Base-by-base conservation (phyloP, 495 filamentous ascomycete species). In the Xylaria intraflava region DNA sequence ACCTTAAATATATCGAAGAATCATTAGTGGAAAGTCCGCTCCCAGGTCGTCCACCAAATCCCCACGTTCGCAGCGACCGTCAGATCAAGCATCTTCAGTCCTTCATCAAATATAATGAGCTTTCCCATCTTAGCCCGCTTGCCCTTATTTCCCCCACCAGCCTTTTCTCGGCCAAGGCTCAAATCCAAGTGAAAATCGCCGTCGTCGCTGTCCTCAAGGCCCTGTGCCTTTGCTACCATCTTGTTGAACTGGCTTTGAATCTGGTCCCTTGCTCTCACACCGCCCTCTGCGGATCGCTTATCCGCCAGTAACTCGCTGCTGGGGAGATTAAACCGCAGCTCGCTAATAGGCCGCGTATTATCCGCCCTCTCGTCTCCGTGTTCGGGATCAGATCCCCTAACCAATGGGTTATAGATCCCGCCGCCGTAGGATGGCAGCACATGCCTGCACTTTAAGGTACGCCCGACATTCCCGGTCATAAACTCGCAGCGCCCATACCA, bases 21-120 rank as follows among this genome's bases (percentile, higher is more conserved):
- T 12, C 6, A 10, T 35, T 19, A 38, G 3, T 38, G 35, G 43
- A 48, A 49, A 23, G 52, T 47, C 57, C 69, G 76, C 55, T 90
- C 89, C 82, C 89, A 96, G 1, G 85, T 82, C 58, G 83, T 84
- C 93, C 92, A 96, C 87, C 91, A 97, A 36, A 96, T 78, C 0
- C 85, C 87, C 69, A 97, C 79, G 65, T 93, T 96, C 36, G 90
- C 86, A 9, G 92, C 88, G 24, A 97, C 89, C 1, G 95, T 77
- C 47, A 98, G 65, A 76, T 98, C 93, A 59, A 96, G 63, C 93
- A 98, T 96, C 70, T 94, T 94, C 50, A 95, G 72, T 0, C 93
- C 93, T 59, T 95, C 92, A 57, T 92, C 84, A 57, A 91, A 84
- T 22, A 97, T 80, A 30, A 98, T 87, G 50, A 96, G 65, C 70